These are phyloP conservation scores for Phytophthora sp. DNA, from an alignment of 352 stramenopile species.

Conservation along the genomic window DNA sequence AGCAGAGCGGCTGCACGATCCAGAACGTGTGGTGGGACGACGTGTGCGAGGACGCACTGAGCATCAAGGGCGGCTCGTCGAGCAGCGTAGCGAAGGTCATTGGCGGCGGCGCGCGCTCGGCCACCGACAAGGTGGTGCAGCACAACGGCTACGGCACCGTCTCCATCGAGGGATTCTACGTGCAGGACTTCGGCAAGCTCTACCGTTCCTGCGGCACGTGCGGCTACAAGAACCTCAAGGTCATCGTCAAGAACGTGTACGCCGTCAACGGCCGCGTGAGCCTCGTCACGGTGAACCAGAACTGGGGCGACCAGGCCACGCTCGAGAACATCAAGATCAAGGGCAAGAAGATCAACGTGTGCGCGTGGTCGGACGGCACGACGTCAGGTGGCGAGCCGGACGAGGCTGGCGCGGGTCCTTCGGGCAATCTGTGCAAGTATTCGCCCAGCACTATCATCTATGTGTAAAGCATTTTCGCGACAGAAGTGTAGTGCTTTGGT, in stretches of 20 bases:
- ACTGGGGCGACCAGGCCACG: conserved; percentile 46
- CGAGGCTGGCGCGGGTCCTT: conserved; percentile 13
- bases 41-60: conserved; percentile 48
- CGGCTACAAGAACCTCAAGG: conserved; percentile 20
- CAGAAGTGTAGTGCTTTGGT: no score
- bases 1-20: conserved; percentile 29
- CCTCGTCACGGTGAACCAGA: conserved; percentile 49
- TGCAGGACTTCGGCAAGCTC: conserved; percentile 27
- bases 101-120: conserved; percentile 27
- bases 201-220: conserved; percentile 28
- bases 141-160: conserved; percentile 29
- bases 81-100: conserved; percentile 37
- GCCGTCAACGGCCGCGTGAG: conserved; percentile 29
- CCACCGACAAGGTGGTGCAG: conserved; percentile 26
- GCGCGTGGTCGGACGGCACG: conserved; percentile 22
- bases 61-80: conserved; percentile 44
- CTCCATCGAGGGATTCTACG: conserved; percentile 28
- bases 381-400: conserved; percentile 25
- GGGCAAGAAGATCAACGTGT: conserved; percentile 31
- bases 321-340: conserved; percentile 53
- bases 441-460: conserved; percentile 31
- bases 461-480: no score
- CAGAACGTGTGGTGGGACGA: conserved; percentile 30
- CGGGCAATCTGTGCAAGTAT: conserved; percentile 32
- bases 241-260: conserved; percentile 31